Conservation (phyloP, 2,329 filamentous ascomycete species). For the Paecilomyces niveus region DNA sequence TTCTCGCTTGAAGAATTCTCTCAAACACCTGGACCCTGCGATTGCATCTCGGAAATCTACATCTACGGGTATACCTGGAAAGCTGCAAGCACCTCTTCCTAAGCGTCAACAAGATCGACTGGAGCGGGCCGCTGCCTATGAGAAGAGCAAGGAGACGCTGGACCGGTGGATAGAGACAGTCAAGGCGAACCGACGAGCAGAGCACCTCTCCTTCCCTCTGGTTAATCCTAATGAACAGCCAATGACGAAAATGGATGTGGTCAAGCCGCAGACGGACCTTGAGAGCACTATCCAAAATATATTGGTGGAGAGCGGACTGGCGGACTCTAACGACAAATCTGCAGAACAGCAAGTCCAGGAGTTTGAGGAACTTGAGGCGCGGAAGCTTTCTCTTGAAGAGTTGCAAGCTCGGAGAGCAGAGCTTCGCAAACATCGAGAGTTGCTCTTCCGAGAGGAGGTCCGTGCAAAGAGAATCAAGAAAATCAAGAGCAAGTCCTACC, state of each 20-base stretch:
- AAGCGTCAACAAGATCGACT: constrained; percentile 81
- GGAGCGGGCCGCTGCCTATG: constrained; percentile 73
- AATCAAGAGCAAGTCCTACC: constrained; percentile 96
- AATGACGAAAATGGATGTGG: constrained; percentile 48
- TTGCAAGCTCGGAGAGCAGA: constrained; percentile 66
- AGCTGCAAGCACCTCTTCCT: constrained; percentile 73
- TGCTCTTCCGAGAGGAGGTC: constrained; percentile 81
- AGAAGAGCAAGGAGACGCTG: constrained; percentile 85
- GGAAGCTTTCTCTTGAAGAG: constrained; percentile 65
- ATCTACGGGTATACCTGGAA: constrained; percentile 52
- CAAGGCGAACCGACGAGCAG: constrained; percentile 84
- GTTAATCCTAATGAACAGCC: constrained; percentile 59
- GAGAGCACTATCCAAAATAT: constrained; percentile 83
- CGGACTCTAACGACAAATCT: constrained; percentile 50
- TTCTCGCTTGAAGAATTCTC: constrained; percentile 66
- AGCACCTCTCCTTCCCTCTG: constrained; percentile 83
- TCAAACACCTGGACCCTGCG: constrained; percentile 59
- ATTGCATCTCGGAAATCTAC: constrained; percentile 41
- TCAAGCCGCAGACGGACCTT: constrained; percentile 67
- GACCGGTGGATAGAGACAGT: constrained; percentile 92
- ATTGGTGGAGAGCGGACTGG: constrained; percentile 77
- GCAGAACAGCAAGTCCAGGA: constrained; percentile 60
- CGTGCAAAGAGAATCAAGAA: constrained; percentile 92
- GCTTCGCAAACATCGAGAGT: constrained; percentile 71
- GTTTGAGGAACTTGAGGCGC: constrained; percentile 62